Percentiles rank a stretch among this genome's conserved stretches.
Conservation (phyloP, 306 rosid genomes). For the Senna siamea region DNA sequence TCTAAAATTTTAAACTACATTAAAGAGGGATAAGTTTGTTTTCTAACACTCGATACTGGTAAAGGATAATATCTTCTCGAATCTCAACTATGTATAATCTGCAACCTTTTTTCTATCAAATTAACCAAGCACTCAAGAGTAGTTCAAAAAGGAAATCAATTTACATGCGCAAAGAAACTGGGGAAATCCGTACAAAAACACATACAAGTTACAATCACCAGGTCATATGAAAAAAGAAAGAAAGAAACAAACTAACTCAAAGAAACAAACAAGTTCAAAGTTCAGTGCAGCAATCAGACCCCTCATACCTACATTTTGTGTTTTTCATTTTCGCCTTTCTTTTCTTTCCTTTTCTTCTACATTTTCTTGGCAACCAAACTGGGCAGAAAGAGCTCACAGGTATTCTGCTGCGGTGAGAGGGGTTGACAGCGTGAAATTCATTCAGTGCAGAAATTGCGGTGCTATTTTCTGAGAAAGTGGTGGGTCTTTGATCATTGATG, state of each 20-base stretch:
- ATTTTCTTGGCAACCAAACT: constrained; percentile 19
- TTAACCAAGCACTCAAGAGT: not conserved
- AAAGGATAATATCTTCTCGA: too few relatives aligned
- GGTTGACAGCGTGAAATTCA: too few relatives aligned
- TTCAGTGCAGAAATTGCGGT: too few relatives aligned
- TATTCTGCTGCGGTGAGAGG: not conserved
- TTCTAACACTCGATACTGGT: constrained; percentile 1
- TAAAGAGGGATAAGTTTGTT: not conserved
- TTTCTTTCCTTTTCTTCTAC: not conserved
- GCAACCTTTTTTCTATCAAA: not conserved
- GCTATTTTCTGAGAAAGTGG: not conserved
- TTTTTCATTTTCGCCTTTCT: not conserved
- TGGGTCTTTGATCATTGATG: not conserved
- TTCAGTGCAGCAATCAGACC: not conserved
- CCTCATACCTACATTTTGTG: not conserved
- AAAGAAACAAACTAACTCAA: not conserved
- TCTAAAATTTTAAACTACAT: constrained; percentile 5
- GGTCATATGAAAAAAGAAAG: not conserved
- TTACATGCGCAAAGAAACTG: not conserved
- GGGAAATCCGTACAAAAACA: not conserved
- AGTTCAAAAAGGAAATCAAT: not conserved
- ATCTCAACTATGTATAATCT: not conserved
- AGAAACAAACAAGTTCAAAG: not conserved
- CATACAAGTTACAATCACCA: not conserved
- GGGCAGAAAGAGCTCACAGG: not conserved